Percentiles rank a stretch among this genome's conserved stretches.
phyloP scores from a whole-genome alignment of 495 filamentous ascomycete species.

The Talaromyces thailandensis region DNA sequence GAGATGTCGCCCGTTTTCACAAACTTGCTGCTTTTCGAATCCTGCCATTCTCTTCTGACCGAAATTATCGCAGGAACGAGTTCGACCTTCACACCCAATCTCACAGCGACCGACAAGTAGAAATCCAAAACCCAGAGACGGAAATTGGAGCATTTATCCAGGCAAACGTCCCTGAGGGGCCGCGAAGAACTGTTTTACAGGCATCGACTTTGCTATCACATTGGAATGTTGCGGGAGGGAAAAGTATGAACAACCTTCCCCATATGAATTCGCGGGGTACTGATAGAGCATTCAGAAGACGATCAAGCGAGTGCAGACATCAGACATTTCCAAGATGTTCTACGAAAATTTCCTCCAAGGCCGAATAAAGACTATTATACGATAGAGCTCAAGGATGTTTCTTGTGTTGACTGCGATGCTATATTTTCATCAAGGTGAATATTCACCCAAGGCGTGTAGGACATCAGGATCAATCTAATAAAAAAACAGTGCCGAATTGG shows the following conservation, averaged over 20 bases:
- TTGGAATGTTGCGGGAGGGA: not conserved
- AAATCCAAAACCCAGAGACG: not conserved
- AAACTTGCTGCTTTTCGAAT: not conserved
- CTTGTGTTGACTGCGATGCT: conserved; percentile 22
- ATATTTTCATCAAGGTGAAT: conserved; percentile 18
- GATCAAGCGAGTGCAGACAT: conserved; percentile 8
- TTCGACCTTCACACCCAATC: not conserved
- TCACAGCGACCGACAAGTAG: conserved; percentile 5
- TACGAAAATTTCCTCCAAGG: conserved; percentile 20
- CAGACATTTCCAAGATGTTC: conserved; percentile 19
- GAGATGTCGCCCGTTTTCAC: too few species aligned
- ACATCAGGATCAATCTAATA: not conserved
- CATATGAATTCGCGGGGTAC: not conserved
- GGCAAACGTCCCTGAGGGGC: not conserved
- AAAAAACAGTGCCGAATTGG: conserved; percentile 16
- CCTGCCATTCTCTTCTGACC: not conserved
- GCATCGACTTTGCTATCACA: conserved; percentile 7
- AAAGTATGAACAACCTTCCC: not conserved
- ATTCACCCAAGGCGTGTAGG: not conserved
- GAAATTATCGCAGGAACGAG: not conserved
- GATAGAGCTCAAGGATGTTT: conserved; percentile 15
- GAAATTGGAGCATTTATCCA: conserved; percentile 5
- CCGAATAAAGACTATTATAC: conserved; percentile 17
- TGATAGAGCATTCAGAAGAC: not conserved
- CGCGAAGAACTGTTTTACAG: not conserved